These are phyloP conservation scores for Pleurotus tuoliensis DNA, from an alignment of 768 basidiomycete genomes.

Conservation along the genomic window DNA sequence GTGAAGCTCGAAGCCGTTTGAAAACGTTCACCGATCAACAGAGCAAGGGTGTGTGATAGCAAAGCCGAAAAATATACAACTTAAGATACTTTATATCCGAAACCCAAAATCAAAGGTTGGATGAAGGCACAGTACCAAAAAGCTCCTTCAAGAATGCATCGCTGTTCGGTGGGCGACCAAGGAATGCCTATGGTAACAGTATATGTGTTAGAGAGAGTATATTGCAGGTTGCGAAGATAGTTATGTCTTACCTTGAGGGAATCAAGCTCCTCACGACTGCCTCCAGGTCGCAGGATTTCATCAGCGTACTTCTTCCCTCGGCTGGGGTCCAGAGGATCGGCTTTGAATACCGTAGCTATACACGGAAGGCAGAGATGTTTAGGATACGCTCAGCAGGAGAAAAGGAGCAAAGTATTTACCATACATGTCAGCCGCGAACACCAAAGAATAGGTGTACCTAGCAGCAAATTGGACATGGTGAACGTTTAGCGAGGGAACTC, in stretches of 20 bases:
- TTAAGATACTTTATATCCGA: no score
- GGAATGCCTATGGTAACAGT: constrained; percentile 53
- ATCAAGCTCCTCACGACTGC: constrained; percentile 75
- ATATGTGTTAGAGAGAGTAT: not conserved
- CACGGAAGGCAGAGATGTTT: not conserved
- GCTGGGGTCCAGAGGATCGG: constrained; percentile 66
- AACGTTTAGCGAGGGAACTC: not conserved
- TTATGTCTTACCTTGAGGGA: constrained; percentile 57
- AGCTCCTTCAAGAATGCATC: constrained; percentile 71
- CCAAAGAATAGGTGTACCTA: constrained; percentile 69
- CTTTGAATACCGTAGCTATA: constrained; percentile 71
- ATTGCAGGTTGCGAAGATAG: not conserved
- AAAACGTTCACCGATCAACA: no score
- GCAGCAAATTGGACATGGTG: constrained; percentile 3
- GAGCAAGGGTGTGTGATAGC: no score
- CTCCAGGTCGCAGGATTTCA: constrained; percentile 71
- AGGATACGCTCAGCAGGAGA: not conserved
- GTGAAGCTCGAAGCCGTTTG: no score
- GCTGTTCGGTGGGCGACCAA: constrained; percentile 70
- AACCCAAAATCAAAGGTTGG: constrained; percentile 24
- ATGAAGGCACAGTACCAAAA: constrained; percentile 41
- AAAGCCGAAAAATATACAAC: no score
- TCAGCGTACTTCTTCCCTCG: constrained; percentile 69
- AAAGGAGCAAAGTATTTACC: constrained; percentile 21
- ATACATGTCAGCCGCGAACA: constrained; percentile 60